Evolutionary conservation across 441 rosid species (phyloP).

Genomic region (Sinapis alba): DNA sequence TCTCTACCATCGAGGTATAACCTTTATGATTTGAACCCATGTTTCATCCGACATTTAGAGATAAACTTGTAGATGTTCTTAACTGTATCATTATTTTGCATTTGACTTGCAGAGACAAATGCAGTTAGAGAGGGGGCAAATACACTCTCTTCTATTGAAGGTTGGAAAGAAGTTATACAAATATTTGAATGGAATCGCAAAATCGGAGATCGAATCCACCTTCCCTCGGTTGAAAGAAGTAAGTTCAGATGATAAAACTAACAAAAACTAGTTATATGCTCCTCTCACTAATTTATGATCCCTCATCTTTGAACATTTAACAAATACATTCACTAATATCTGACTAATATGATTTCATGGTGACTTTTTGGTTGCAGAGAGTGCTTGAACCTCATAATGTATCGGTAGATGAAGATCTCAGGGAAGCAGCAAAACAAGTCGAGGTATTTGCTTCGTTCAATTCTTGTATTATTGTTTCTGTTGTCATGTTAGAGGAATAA

Average conservation of each 20-base stretch:
- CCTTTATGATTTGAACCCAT: neutral
- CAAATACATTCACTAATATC: neutral
- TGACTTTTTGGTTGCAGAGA: constrained; percentile 49
- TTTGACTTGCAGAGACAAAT: constrained; percentile 69
- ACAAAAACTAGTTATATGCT: neutral
- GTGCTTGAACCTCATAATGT: constrained; percentile 71
- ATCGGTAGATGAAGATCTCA: constrained; percentile 90
- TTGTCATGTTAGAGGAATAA: neutral
- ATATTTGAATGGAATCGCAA: constrained; percentile 59
- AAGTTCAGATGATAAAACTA: constrained; percentile 36
- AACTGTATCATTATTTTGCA: constrained; percentile 4
- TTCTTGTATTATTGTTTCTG: neutral
- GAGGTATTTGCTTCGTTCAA: constrained; percentile 54
- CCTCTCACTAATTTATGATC: neutral
- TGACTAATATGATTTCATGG: constrained; percentile 28
- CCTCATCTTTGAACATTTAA: neutral
- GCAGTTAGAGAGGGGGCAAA: constrained; percentile 78
- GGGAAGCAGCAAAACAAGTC: constrained; percentile 83
- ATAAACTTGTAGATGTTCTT: constrained; percentile 23
- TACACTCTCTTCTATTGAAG: constrained; percentile 73
- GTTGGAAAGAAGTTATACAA: constrained; percentile 77
- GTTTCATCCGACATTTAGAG: neutral
- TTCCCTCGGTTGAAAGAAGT: constrained; percentile 84
- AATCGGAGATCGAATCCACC: constrained; percentile 63
- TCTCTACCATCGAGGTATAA: constrained; percentile 71